phyloP scores from a whole-genome alignment of 2,329 filamentous ascomycete species.

The Trichophaea hybrida region DNA sequence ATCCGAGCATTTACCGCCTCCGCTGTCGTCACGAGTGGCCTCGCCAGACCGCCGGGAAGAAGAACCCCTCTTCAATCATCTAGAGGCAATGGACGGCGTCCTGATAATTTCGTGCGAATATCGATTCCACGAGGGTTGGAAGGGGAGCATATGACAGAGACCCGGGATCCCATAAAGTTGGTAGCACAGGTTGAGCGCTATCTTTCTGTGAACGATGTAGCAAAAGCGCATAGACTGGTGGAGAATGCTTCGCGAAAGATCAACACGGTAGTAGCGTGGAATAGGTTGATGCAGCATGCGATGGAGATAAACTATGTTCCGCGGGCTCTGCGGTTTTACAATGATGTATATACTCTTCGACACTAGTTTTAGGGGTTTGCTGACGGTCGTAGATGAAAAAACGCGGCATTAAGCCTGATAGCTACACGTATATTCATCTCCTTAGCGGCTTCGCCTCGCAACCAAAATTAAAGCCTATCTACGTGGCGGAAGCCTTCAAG shows the following conservation, averaged over 20 bases:
- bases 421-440: constrained; percentile 70
- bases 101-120: no score
- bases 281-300: constrained; percentile 61
- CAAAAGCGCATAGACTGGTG: neutral
- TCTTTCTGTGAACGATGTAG: neutral
- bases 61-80: no score
- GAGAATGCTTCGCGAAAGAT: constrained; percentile 32
- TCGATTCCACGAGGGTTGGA: neutral
- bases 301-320: constrained; percentile 47
- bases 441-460: constrained; percentile 58
- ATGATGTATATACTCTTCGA: constrained; percentile 47
- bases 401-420: constrained; percentile 62
- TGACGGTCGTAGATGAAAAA: constrained; percentile 68
- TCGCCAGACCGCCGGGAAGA: no score
- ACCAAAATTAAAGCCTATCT: constrained; percentile 43
- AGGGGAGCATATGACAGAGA: neutral
- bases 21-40: no score
- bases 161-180: neutral
- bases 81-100: no score
- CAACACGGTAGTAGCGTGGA: constrained; percentile 68
- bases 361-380: constrained; percentile 11
- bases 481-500: constrained; percentile 50
- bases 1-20: no score
- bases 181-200: neutral
- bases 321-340: constrained; percentile 65